Evolutionary conservation across 148 eudicot genomes (phyloP).

Genomic region (Vaccinium macrocarpon): DNA sequence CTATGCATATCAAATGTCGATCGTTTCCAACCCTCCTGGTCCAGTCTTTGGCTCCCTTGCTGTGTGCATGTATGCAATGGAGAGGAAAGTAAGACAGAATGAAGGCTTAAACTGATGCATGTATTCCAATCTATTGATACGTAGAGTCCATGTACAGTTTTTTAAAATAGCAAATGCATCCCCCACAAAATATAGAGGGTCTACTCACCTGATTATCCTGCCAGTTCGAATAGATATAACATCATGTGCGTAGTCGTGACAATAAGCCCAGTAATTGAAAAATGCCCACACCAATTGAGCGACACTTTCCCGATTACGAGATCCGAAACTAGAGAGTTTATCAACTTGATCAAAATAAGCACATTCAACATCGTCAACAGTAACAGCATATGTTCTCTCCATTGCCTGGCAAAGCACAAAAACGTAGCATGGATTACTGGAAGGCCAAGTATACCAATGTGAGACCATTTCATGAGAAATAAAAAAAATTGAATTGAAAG

Average conservation of each 20-base stretch:
- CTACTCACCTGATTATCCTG: conserved; percentile 59
- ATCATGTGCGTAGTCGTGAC: conserved; percentile 77
- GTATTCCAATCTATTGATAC: not conserved
- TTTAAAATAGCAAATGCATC: not conserved
- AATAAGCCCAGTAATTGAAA: conserved; percentile 92
- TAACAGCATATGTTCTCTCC: conserved; percentile 59
- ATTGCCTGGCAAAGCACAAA: conserved; percentile 50
- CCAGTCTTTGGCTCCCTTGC: conserved; percentile 92
- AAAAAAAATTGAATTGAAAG: not conserved
- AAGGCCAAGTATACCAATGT: not conserved
- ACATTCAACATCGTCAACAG: conserved; percentile 63
- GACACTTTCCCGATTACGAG: conserved; percentile 65
- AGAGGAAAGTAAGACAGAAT: not conserved
- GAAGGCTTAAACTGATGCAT: not conserved
- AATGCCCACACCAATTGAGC: conserved; percentile 84
- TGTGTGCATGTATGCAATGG: conserved; percentile 25
- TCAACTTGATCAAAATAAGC: conserved; percentile 84
- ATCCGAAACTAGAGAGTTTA: conserved; percentile 64
- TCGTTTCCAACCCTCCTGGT: conserved; percentile 92
- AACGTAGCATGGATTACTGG: not conserved
- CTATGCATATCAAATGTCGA: conserved; percentile 95
- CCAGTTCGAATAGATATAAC: conserved; percentile 88
- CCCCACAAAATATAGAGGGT: not conserved
- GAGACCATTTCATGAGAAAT: not conserved
- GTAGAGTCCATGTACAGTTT: not conserved